phyloP scores from a whole-genome alignment of 345 rosid genomes.

The Abelmoschus esculentus region DNA sequence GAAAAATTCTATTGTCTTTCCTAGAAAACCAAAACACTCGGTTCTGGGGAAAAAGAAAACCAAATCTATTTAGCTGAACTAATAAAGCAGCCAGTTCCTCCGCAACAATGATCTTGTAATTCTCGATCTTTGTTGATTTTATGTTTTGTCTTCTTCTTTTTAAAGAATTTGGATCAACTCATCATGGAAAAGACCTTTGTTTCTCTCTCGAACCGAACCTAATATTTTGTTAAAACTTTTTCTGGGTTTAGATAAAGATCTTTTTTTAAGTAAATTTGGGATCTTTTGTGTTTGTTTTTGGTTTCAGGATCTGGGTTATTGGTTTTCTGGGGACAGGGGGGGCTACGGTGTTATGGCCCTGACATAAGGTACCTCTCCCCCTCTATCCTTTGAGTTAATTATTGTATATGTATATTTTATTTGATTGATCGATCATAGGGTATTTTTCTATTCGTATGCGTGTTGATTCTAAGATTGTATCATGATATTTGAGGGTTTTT shows the following conservation, averaged over 20 bases:
- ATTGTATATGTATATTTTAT: background rate
- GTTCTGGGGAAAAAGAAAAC: background rate
- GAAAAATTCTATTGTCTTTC: background rate
- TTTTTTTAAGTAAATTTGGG: background rate
- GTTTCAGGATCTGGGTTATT: constrained; percentile 8
- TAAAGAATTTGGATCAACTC: too few species aligned
- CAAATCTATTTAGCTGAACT: background rate
- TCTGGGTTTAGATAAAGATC: constrained; percentile 7
- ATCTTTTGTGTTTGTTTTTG: constrained; percentile 5
- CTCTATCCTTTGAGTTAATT: background rate
- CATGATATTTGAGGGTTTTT: constrained; percentile 2
- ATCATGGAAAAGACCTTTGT: constrained; percentile 1
- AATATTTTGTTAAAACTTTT: background rate
- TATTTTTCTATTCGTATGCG: background rate
- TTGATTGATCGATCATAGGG: background rate
- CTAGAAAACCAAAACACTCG: background rate
- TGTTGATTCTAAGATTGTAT: background rate
- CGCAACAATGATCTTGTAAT: background rate
- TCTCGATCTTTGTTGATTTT: background rate
- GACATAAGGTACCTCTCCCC: constrained; percentile 7
- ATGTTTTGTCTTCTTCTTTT: background rate
- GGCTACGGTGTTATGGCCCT: constrained; percentile 1
- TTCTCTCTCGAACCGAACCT: background rate
- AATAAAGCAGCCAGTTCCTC: background rate
- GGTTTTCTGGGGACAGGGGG: constrained; percentile 10